Evolutionary conservation across 176 grass and related monocot genomes (phyloP), one percentile per base, ranked within the genome.

Genomic region (Raddia guianensis): DNA sequence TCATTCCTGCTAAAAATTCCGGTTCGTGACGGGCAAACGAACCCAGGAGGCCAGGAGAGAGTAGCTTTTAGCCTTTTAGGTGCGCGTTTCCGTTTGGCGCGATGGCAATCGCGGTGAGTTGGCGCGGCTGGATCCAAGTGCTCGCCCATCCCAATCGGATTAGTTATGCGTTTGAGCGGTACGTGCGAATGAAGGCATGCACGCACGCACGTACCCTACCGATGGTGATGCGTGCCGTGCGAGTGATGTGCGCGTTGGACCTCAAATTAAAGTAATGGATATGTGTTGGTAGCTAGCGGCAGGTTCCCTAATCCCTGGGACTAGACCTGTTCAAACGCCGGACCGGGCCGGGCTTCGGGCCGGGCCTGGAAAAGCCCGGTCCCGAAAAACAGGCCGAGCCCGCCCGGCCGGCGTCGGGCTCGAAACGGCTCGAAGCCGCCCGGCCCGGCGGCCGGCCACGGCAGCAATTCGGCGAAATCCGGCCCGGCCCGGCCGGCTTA

Each of bases 141-240:
- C 50, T 34, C 16, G 10, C 2, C 4, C 37, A 59, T 75, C 55
- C 32, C 42, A 9, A 49, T 68, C 72, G 33, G 72, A 68, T 84
- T 68, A 84, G 73, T 75, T 68, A 75, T 68, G 62, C 12, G 2
- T 32, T 16, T 56, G 47, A 13, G n/a, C 44, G 59, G 72, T 76
- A 47, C 62, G 81, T 83, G 81, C 81, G 50, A 19, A 12, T 15
- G 72, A 84, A 76, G 72, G 46, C 63, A 68, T 76, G 81, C 61
- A 74, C 5, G 59, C 37, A 40, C 4, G 37, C 37, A 40, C 37
- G 37, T 40, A 40, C 37, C 3, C 37, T 0, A 2, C 4, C 3
- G 72, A 76, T 9, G 63, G 44, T 2, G 80, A 43, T 40, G 3
- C 37, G 4, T 40, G 37, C 46, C 8, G 46, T 48, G 27, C 27